phyloP scores from a whole-genome alignment of 768 basidiomycete species.

The Lactarius pseudohatsudake region DNA sequence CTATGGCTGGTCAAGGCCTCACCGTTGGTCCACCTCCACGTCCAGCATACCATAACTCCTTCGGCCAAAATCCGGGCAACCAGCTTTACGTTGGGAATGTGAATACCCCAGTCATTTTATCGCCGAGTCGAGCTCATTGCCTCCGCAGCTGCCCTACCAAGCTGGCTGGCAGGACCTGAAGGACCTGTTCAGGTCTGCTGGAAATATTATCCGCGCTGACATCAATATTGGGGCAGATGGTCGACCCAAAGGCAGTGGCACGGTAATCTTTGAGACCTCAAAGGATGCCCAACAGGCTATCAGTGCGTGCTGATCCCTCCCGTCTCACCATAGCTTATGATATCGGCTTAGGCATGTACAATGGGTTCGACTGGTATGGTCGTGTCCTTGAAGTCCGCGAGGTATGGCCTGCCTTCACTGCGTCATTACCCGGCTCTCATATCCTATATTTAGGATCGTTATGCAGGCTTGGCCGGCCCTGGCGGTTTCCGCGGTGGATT shows the following conservation, averaged over 20 bases:
- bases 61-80: conserved; percentile 76
- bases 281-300: conserved; percentile 93
- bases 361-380: conserved; percentile 97
- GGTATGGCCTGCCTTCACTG: conserved; percentile 43
- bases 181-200: conserved; percentile 93
- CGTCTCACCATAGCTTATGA: conserved; percentile 4
- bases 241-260: conserved; percentile 94
- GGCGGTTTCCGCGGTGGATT: conserved; percentile 57
- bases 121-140: not conserved
- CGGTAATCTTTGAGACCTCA: conserved; percentile 89
- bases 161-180: conserved; percentile 99
- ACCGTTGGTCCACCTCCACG: conserved; percentile 79
- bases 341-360: conserved; percentile 77
- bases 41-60: conserved; percentile 77
- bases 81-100: conserved; percentile 94
- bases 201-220: conserved; percentile 93
- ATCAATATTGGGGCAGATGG: conserved; percentile 94
- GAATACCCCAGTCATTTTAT: conserved; percentile 32
- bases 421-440: not conserved
- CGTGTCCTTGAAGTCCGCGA: conserved; percentile 94
- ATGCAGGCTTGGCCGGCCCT: conserved; percentile 77
- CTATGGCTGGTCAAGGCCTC: conserved; percentile 89
- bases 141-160: conserved; percentile 80
- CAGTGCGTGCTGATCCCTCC: conserved; percentile 49
- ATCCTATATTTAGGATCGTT: conserved; percentile 62